Evolutionary conservation across 768 basidiomycete genomes (phyloP), one percentile per base, ranked within the genome.

Genomic region (Nidularia pulvinata): DNA sequence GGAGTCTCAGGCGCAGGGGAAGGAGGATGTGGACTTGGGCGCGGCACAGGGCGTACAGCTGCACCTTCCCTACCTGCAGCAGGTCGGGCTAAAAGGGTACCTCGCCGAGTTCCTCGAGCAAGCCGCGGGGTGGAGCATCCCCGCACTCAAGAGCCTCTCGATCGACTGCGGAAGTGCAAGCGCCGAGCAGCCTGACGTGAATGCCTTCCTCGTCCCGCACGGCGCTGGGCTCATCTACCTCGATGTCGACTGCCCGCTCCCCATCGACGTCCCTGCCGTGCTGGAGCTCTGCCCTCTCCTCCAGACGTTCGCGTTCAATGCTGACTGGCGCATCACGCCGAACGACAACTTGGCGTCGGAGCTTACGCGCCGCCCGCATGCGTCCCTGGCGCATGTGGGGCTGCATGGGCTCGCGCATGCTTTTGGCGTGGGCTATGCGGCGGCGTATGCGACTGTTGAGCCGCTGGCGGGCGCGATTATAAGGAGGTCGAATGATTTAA

Each of bases 41-140:
- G 78, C 87, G 0, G 86, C 89, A 0, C 71, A 75, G 13, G 75
- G 82, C 53, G 66, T 90, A 33, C 74, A 69, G 5, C 70, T 91
- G 19, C 69, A 69, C 19, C 71, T 91, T 14, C 80, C 78, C 0
- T 61, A 71, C 25, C 78, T 92, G 4, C 76, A 81, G 42, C 86
- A 89, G 55, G 81, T 92, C 37, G 80, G 82, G 5, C 63, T 91
- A 1, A 73, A 75, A 1, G 89, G 88, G 0, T 73, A 79, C 48
- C 79, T 82, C 43, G 78, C 80, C 19, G 84, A 86, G 50, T 83
- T 92, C 57, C 59, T 91, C 4, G 90, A 91, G 51, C 85, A 90
- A 58, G 83, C 85, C 0, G 72, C 72, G 0, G 85, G 78, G 2
- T 91, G 90, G 90, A 69, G 71, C 7, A 65, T 92, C 14, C 88